These are phyloP conservation scores for Glebionis coronaria DNA, from an alignment of 129 eudicot genomes.

Conservation along the genomic window DNA sequence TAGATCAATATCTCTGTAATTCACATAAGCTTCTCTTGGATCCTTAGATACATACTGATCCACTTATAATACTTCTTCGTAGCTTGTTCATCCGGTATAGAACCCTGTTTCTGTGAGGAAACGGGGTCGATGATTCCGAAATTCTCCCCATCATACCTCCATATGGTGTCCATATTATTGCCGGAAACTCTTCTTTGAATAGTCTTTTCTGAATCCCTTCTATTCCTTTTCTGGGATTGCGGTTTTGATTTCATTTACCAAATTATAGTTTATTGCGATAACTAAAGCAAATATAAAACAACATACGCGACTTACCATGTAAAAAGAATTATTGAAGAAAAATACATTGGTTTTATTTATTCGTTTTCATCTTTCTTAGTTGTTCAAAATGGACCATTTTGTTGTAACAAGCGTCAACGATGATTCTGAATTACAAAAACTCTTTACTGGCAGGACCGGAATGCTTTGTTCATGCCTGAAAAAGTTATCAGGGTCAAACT, in stretches of 20 bases:
- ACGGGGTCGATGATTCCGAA: constrained; percentile 35
- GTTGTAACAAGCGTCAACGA: too few relatives aligned
- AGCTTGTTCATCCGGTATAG: constrained; percentile 10
- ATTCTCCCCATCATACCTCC: constrained; percentile 42
- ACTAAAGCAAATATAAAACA: too few relatives aligned
- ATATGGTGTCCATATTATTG: constrained; percentile 37
- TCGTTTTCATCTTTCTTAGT: too few relatives aligned
- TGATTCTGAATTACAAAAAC: too few relatives aligned
- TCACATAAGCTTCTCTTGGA: constrained; percentile 41
- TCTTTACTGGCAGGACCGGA: too few relatives aligned
- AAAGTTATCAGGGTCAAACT: too few relatives aligned
- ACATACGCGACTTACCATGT: too few relatives aligned
- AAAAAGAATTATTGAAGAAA: too few relatives aligned
- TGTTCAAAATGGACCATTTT: too few relatives aligned
- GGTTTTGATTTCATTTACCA: background rate
- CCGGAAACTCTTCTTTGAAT: constrained; percentile 21
- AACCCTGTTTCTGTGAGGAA: constrained; percentile 39
- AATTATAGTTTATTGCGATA: too few relatives aligned
- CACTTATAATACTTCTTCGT: constrained; percentile 15
- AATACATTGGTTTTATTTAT: too few relatives aligned
- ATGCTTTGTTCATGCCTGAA: too few relatives aligned
- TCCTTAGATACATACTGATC: constrained; percentile 36
- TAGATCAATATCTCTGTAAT: constrained; percentile 45
- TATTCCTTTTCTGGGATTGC: constrained; percentile 34
- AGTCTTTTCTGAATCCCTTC: constrained; percentile 32